Evolutionary conservation across 2,329 filamentous ascomycete species (phyloP), one percentile per base, ranked within the genome.

Genomic region (Aquanectria penicillioides): DNA sequence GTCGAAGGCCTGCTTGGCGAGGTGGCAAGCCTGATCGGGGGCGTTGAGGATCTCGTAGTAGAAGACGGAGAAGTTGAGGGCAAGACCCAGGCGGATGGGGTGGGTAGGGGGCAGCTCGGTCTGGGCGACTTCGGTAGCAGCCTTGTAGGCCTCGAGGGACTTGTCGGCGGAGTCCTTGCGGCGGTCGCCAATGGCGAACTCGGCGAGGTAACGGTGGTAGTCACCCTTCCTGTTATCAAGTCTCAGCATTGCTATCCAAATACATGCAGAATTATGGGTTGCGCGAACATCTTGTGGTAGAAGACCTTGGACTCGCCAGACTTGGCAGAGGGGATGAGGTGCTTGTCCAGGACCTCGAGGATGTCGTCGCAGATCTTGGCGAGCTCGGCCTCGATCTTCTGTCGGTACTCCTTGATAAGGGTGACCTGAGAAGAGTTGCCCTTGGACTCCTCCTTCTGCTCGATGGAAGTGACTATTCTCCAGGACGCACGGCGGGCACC

Each of bases 31-130:
- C 84, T 96, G 94, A 80, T 98, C 95, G 66, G 94, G 94, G 37
- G 94, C 93, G 86, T 98, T 99, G 75, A 98, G 86, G 78, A 98
- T 99, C 89, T 99, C 95, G 81, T 99, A 99, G 90, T 98, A 98
- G 87, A 97, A 98, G 75, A 97, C 94, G 68, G 94, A 97, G 89
- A 98, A 97, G 90, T 97, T 98, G 71, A 98, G 89, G 70, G 94
- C 94, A 74, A 98, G 90, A 80, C 94, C 94, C 69, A 98, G 92
- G 75, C 94, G 94, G 84, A 98, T 98, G 73, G 94, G 94, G 86
- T 98, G 94, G 62, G 95, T 98, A 64, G 94, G 94, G 64, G 94
- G 94, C 71, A 98, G 90, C 82, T 98, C 94, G 68, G 92, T 97
- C 86, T 98, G 94, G 72, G 95, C 95, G 75, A 98, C 94, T 74